These are phyloP conservation scores for Lolium perenne DNA, from an alignment of 176 grass and related monocot species.

Conservation along the genomic window DNA sequence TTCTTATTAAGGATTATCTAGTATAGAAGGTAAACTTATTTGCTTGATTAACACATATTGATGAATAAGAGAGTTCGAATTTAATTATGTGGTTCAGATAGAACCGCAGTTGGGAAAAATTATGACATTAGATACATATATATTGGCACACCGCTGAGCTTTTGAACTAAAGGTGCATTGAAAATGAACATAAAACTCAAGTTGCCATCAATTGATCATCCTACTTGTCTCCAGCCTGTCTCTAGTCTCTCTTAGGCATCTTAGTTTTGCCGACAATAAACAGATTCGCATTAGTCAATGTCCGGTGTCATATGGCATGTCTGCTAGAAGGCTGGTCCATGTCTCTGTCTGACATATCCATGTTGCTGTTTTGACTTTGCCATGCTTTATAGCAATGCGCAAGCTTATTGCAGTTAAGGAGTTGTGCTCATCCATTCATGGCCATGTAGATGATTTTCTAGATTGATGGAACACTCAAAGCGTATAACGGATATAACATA, in stretches of 20 bases:
- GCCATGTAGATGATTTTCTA: slow-evolving; percentile 32
- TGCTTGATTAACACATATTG: background rate
- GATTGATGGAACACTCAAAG: slow-evolving; percentile 23
- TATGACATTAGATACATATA: background rate
- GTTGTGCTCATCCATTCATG: background rate
- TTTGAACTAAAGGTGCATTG: slow-evolving; percentile 15
- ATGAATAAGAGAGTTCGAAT: background rate
- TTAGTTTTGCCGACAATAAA: slow-evolving; percentile 36
- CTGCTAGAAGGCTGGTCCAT: slow-evolving; percentile 49
- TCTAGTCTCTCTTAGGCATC: slow-evolving; percentile 40
- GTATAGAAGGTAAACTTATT: background rate
- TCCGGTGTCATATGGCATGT: slow-evolving; percentile 51
- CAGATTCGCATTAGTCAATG: slow-evolving; percentile 48
- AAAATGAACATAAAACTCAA: slow-evolving; percentile 19
- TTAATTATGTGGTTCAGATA: background rate
- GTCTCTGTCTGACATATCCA: slow-evolving; percentile 42
- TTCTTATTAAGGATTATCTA: background rate
- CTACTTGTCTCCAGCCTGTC: slow-evolving; percentile 49
- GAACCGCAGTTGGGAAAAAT: background rate
- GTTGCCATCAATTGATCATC: slow-evolving; percentile 42
- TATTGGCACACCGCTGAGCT: background rate
- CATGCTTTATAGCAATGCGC: slow-evolving; percentile 40
- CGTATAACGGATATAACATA: background rate
- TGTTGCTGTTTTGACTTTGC: slow-evolving; percentile 30
- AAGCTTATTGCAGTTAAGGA: slow-evolving; percentile 11